A percentile compares a stretch with the other conserved stretches of the same genome.
These are phyloP conservation scores for Cyclocybe cylindracea DNA, from an alignment of 768 basidiomycete genomes.

Conservation along the genomic window DNA sequence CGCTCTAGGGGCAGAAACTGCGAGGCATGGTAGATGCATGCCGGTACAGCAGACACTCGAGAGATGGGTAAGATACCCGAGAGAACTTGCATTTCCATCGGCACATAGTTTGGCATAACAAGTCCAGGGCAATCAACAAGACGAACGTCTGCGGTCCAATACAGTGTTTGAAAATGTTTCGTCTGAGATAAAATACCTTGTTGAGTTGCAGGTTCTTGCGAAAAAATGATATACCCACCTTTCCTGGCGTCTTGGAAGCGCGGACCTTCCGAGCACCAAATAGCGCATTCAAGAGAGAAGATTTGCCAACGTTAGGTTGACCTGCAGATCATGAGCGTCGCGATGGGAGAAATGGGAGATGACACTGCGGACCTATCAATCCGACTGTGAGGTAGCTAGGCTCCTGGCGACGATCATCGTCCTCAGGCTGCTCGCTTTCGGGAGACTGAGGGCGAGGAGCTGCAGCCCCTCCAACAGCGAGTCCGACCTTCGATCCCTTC, in stretches of 20 bases:
- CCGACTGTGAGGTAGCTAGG: conserved; percentile 76
- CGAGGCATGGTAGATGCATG: conserved; percentile 75
- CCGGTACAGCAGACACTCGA: conserved; percentile 78
- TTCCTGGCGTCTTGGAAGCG: conserved; percentile 86
- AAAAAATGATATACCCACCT: conserved; percentile 43
- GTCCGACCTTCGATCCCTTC: conserved; percentile 44
- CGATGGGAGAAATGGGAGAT: not conserved
- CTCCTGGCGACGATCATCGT: conserved; percentile 32
- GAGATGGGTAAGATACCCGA: conserved; percentile 78
- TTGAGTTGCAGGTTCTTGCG: not conserved
- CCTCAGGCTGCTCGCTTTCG: conserved; percentile 23
- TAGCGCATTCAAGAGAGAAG: conserved; percentile 87
- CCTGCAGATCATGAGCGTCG: conserved; percentile 41
- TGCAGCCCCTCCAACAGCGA: conserved; percentile 42
- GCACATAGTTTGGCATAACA: conserved; percentile 83
- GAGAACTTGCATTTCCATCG: conserved; percentile 83
- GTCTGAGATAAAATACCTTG: conserved; percentile 49
- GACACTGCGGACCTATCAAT: conserved; percentile 58
- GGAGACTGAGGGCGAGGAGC: conserved; percentile 27
- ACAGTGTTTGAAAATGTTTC: conserved; percentile 94
- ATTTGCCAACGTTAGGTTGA: conserved; percentile 96
- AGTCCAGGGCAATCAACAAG: conserved; percentile 96
- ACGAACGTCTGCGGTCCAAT: conserved; percentile 83
- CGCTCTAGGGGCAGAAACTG: conserved; percentile 76
- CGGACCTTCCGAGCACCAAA: conserved; percentile 79